phyloP scores from a whole-genome alignment of 495 filamentous ascomycete species.

The Parathielavia hyrcaniae region DNA sequence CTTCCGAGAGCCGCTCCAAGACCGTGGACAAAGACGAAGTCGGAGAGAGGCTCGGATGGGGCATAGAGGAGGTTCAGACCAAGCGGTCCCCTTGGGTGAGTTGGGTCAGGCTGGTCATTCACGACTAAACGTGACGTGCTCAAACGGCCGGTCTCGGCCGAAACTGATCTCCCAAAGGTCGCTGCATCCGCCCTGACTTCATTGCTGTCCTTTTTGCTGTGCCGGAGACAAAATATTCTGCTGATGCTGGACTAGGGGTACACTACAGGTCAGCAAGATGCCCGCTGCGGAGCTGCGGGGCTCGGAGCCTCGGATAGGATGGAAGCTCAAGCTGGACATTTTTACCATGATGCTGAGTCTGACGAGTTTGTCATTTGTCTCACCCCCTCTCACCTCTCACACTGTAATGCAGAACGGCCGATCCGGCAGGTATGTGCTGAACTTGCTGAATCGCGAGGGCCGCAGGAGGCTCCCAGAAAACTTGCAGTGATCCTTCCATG shows the following conservation, averaged over 20 bases:
- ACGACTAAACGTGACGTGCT: neutral
- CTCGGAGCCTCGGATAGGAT: neutral
- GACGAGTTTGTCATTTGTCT: no score
- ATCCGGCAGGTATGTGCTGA: no score
- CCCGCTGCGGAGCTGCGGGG: neutral
- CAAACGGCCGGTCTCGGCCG: neutral
- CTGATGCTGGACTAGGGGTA: no score
- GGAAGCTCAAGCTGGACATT: neutral
- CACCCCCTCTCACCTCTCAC: no score
- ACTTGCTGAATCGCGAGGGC: no score
- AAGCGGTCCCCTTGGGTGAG: constrained; percentile 17
- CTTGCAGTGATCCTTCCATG: no score
- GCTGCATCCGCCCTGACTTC: neutral
- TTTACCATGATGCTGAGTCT: neutral
- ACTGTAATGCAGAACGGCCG: no score
- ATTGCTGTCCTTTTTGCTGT: neutral
- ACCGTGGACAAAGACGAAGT: constrained; percentile 30
- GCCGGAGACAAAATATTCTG: neutral
- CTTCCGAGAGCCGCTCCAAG: constrained; percentile 25
- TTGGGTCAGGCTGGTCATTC: neutral
- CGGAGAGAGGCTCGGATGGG: constrained; percentile 16
- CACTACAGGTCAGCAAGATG: neutral
- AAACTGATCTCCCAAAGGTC: neutral
- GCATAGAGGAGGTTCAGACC: constrained; percentile 17
- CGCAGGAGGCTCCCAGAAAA: no score